Base-by-base conservation (phyloP, 2,329 filamentous ascomycete species). In the Sporothrix variecibatus region DNA sequence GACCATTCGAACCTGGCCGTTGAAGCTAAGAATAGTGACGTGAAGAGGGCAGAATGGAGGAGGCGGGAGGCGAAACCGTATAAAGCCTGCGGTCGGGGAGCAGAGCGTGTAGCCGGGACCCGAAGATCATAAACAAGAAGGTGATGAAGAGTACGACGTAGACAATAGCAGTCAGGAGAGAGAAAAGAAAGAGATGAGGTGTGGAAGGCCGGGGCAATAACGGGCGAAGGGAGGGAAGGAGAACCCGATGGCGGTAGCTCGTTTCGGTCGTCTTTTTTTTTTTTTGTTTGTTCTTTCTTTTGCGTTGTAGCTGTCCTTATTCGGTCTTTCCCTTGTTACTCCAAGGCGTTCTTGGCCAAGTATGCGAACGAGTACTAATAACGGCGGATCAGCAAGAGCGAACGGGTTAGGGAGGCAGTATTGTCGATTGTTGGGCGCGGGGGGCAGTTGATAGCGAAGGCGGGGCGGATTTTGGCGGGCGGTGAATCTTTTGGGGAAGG, bases 381-480 rank as follows among this genome's bases (percentile, higher is more conserved):
- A 46, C 43, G 69, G 49, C 28, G 40, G 43, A 34, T 46, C 46
- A 72, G 71, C 40, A 51, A 65, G 53, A 40, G 28, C 49, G 65
- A 73, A 46, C 51, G 23, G 23, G 49, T 68, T 34, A 43, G 40
- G 26, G 34, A 34, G 72, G 40, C 53, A 73, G 53, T 65, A 43
- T 51, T 53, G 15, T 56, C 40, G 56, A 73, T 69, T 56, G 65
- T 51, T 51, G 34, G 38, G 72, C 65, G 40, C 49, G 40, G 72
- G 49, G 65, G n/a, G 46, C 2, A 28, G 9, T 46, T 62, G 65
- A 71, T 31, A 40, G 31, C 31, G 56, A 64, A 67, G 68, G 73
- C 60, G 73, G 73, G 73, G 68, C 43, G 67, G 38, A 15, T 56
- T 46, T 62, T 68, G 72, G 62, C 38, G 62, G 72, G 68, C 73